phyloP scores from a whole-genome alignment of 140 eudicot genomes.

The Ambrosia hybrid region DNA sequence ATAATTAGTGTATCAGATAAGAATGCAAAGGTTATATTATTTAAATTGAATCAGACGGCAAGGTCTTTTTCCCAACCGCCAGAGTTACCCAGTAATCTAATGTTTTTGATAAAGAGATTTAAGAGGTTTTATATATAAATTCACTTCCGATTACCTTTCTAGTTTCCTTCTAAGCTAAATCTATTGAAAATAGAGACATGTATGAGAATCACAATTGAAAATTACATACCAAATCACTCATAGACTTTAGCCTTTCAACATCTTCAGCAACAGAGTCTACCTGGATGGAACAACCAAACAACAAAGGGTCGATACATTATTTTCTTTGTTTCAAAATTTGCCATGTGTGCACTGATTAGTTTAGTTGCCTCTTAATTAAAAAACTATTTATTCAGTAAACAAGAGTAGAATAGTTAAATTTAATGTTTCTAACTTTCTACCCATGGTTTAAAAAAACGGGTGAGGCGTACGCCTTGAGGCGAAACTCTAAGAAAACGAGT shows the following conservation, averaged over 20 bases:
- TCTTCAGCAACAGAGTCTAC: slow-evolving; percentile 89
- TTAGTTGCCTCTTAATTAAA: background rate
- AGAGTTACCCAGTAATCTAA: no score
- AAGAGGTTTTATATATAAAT: slow-evolving; percentile 5
- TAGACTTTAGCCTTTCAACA: slow-evolving; percentile 65
- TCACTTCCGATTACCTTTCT: background rate
- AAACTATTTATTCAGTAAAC: no score
- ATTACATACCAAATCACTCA: slow-evolving; percentile 67
- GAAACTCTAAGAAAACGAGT: no score
- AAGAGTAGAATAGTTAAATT: no score
- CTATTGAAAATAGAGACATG: slow-evolving; percentile 1
- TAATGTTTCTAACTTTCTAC: no score
- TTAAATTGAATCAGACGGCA: no score
- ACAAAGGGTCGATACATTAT: slow-evolving; percentile 8
- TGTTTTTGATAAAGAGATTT: background rate
- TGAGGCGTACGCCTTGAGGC: no score
- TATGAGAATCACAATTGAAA: slow-evolving; percentile 1
- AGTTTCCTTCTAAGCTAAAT: slow-evolving; percentile 1
- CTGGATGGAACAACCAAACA: slow-evolving; percentile 39
- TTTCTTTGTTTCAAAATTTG: background rate
- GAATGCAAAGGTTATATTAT: background rate
- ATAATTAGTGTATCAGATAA: background rate
- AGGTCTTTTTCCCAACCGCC: no score
- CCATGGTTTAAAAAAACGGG: no score
- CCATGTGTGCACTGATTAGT: slow-evolving; percentile 1